Percentiles rank a stretch among this genome's conserved stretches.
Evolutionary conservation across 192 early-diverging fungal genomes (phyloP).

Genomic region (Linnemannia schmuckeri): DNA sequence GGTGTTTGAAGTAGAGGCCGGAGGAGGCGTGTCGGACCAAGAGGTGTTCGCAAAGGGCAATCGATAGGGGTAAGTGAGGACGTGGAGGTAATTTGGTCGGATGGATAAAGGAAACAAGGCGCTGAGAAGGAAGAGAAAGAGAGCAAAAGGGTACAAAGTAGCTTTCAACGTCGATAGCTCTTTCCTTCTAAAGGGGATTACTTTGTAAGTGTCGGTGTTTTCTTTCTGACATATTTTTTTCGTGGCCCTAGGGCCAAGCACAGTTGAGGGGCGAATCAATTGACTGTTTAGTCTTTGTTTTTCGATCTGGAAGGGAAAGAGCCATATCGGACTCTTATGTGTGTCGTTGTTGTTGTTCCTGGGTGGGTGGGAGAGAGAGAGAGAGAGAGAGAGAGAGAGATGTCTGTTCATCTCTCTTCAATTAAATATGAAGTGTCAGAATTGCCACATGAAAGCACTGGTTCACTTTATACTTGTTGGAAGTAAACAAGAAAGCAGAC

Average conservation of each 20-base stretch:
- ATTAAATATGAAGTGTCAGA: background rate
- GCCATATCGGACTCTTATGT: constrained; percentile 1
- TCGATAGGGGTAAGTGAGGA: too few relatives aligned
- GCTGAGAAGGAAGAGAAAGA: too few relatives aligned
- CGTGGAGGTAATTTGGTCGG: too few relatives aligned
- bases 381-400: background rate
- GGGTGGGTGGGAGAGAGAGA: background rate
- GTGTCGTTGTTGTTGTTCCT: background rate
- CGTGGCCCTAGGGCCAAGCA: constrained; percentile 9
- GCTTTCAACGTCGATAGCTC: background rate
- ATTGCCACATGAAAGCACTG: background rate
- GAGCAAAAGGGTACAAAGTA: background rate
- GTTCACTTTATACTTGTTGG: background rate
- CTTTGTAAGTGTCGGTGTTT: background rate
- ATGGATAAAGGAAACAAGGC: too few relatives aligned
- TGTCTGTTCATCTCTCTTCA: background rate
- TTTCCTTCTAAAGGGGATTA: background rate
- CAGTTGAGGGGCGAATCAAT: constrained; percentile 2
- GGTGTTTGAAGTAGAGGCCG: too few relatives aligned
- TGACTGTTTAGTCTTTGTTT: background rate
- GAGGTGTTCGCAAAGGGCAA: too few relatives aligned
- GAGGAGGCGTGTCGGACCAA: too few relatives aligned
- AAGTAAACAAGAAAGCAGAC: background rate
- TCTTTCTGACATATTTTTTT: background rate
- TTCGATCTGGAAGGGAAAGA: background rate